These are phyloP conservation scores for Hippophae tibetana DNA, from an alignment of 306 rosid species.

Conservation along the genomic window DNA sequence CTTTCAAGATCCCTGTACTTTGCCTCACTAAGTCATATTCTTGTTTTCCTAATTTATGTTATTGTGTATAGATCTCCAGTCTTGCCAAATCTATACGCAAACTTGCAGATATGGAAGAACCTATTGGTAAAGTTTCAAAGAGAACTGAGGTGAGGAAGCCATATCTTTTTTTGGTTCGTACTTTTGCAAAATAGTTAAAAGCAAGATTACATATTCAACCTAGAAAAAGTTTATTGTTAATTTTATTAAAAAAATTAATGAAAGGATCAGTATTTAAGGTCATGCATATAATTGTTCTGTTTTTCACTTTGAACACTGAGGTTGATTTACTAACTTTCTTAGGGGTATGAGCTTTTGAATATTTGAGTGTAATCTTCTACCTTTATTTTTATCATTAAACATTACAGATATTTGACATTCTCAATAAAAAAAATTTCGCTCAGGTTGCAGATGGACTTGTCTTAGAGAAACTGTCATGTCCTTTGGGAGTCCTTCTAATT, in stretches of 20 bases:
- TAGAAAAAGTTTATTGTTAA: too few relatives aligned
- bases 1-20: not conserved
- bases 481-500: slow-evolving; percentile 75
- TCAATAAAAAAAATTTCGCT: slow-evolving; percentile 23
- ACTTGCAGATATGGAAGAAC: slow-evolving; percentile 81
- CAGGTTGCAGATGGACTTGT: slow-evolving; percentile 72
- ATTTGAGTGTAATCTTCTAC: not conserved
- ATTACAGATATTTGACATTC: slow-evolving; percentile 17
- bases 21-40: not conserved
- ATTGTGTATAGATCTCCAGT: slow-evolving; percentile 40
- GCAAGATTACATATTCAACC: not conserved
- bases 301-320: too few relatives aligned
- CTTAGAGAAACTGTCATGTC: slow-evolving; percentile 61
- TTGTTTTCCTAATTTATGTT: slow-evolving; percentile 2
- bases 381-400: not conserved
- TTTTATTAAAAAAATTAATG: too few relatives aligned
- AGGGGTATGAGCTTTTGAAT: not conserved
- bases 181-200: not conserved
- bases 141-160: slow-evolving; percentile 58
- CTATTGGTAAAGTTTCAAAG: slow-evolving; percentile 58
- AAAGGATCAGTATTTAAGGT: too few relatives aligned
- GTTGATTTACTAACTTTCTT: too few relatives aligned
- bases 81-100: slow-evolving; percentile 67
- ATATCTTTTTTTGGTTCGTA: slow-evolving; percentile 7
- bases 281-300: too few relatives aligned